Evolutionary conservation across 2,329 filamentous ascomycete species (phyloP).

Genomic region (Fusarium sacchari): DNA sequence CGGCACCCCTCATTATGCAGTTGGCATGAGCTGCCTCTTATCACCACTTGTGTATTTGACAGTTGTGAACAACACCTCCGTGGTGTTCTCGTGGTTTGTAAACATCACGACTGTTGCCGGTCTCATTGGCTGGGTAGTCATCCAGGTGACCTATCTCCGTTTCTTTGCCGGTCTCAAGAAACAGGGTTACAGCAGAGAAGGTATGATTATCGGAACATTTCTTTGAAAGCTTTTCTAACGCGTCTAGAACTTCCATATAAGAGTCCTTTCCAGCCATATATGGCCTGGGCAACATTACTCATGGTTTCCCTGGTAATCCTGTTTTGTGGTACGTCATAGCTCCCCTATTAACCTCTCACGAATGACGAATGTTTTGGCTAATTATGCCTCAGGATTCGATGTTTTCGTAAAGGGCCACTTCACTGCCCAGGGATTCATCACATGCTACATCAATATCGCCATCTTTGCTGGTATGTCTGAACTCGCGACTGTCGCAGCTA

Average conservation of each 20-base stretch:
- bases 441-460: neutral
- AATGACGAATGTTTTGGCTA: fast-evolving
- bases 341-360: fast-evolving
- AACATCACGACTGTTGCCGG: neutral
- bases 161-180: neutral
- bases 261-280: neutral
- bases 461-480: neutral
- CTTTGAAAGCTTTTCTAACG: fast-evolving
- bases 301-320: neutral
- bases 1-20: neutral
- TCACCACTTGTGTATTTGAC: neutral
- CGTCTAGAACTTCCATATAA: neutral
- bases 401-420: neutral
- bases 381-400: neutral
- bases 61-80: neutral
- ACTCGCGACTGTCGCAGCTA: fast-evolving
- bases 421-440: neutral
- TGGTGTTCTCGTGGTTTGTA: neutral
- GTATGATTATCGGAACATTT: fast-evolving
- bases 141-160: neutral
- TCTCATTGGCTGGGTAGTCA: neutral
- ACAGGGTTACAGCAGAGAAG: neutral
- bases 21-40: neutral
- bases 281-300: neutral
- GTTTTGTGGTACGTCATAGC: neutral